Evolutionary conservation across 352 stramenopile genomes (phyloP).

Genomic region (Phytophthora pluvialis): DNA sequence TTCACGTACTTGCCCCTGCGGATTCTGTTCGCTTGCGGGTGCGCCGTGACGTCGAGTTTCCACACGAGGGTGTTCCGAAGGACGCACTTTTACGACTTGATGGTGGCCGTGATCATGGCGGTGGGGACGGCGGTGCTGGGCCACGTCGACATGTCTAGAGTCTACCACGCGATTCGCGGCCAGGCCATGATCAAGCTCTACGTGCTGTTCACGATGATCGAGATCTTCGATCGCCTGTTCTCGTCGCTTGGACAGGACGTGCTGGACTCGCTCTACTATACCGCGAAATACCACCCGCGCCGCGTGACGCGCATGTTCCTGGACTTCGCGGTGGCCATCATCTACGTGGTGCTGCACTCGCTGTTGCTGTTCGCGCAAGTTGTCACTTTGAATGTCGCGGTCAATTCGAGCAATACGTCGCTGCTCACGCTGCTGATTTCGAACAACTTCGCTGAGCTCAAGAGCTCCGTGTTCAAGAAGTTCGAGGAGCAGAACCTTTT

Average conservation of each 20-base stretch:
- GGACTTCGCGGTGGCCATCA: slow-evolving; percentile 78
- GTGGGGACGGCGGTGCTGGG: slow-evolving; percentile 79
- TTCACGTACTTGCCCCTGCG: slow-evolving; percentile 96
- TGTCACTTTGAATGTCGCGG: slow-evolving; percentile 97
- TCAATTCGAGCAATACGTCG: slow-evolving; percentile 95
- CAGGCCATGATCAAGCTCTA: slow-evolving; percentile 99
- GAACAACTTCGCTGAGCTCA: slow-evolving; percentile 99
- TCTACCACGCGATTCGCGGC: slow-evolving; percentile 98
- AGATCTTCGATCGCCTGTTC: slow-evolving; percentile 98
- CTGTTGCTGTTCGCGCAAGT: slow-evolving; percentile 97
- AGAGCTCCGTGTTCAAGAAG: slow-evolving; percentile 98
- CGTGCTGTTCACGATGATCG: slow-evolving; percentile 98
- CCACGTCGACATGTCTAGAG: slow-evolving; percentile 95
- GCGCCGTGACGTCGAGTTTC: slow-evolving; percentile 76
- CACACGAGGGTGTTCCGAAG: slow-evolving; percentile 80
- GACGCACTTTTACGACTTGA: slow-evolving; percentile 92
- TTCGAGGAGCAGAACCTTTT: slow-evolving; percentile 97
- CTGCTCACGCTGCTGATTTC: slow-evolving; percentile 94
- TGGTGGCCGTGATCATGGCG: slow-evolving; percentile 87
- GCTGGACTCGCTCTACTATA: slow-evolving; percentile 95
- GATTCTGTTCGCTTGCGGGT: slow-evolving; percentile 85
- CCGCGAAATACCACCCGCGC: slow-evolving; percentile 78
- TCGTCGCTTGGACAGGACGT: slow-evolving; percentile 97
- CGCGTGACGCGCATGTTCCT: slow-evolving; percentile 74
- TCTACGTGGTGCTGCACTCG: slow-evolving; percentile 92